phyloP scores from a whole-genome alignment of 371 early-diverging fungal species.

The Mucor plumbeus region DNA sequence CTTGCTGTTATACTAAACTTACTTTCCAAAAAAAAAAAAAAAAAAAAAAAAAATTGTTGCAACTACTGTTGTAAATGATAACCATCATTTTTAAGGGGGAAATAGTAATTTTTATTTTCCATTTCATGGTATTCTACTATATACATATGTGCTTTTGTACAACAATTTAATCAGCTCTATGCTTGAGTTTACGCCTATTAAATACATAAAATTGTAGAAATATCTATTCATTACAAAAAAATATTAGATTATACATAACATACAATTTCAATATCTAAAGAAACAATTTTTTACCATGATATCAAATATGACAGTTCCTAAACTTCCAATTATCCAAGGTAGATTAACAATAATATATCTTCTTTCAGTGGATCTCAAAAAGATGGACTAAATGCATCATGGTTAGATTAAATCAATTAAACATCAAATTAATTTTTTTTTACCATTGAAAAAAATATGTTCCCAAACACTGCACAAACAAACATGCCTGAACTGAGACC shows the following conservation, averaged over 20 bases:
- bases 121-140: background rate
- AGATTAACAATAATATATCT: conserved; percentile 52
- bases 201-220: conserved; percentile 29
- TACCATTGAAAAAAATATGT: conserved; percentile 63
- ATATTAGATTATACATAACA: background rate
- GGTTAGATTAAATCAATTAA: background rate
- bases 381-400: conserved; percentile 41
- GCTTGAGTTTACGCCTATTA: conserved; percentile 14
- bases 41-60: background rate
- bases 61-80: background rate
- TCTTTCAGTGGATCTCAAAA: conserved; percentile 55
- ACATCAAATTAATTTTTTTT: background rate
- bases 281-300: conserved; percentile 33
- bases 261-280: background rate
- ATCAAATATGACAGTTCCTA: conserved; percentile 59
- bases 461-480: conserved; percentile 77
- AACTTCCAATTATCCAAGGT: conserved; percentile 64
- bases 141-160: background rate
- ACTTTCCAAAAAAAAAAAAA: background rate
- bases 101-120: background rate
- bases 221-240: conserved; percentile 13
- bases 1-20: background rate
- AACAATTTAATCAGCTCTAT: conserved; percentile 18
- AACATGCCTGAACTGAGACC: conserved; percentile 83
- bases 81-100: background rate